Base-by-base conservation (phyloP, 2,329 filamentous ascomycete species). In the Madurella fahalii region DNA sequence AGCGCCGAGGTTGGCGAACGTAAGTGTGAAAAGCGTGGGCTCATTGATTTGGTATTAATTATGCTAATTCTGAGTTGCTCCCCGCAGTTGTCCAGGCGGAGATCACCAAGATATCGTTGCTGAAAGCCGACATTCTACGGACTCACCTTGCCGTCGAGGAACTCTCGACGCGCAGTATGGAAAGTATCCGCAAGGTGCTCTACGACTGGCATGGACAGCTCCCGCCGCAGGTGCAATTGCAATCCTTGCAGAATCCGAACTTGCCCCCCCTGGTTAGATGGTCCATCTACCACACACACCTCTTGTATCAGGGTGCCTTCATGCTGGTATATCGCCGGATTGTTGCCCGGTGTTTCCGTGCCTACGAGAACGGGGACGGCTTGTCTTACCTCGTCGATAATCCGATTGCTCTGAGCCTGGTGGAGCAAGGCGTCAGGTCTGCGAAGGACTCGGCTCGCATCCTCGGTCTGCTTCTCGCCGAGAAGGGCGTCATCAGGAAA, bases 311-410 rank as follows among this genome's bases (percentile, higher is more conserved):
- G 4, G 68, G 67, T 2, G 65, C 67, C 9, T 59, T 63, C 50
- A 64, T 70, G 32, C 62, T 70, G 1, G 56, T 69, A 1, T 69
- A 70, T 46, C 65, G 68, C 3, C 61, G 68, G 15, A 62, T 69
- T 34, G 63, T 60, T 1, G 62, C 64, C 4, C 65, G 69, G 41
- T 63, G 63, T 16, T 56, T 62, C 15, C 56, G 54, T 13, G 32
- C 43, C 9, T 43, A 47, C 9, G 50, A 43, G 12, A 43, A 43
- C n/a, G 46, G 49, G 2, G 25, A 31, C 0, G 34, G 39, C 2
- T 15, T 47, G 5, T 20, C 45, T 2, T 12, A 34, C 3, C 40
- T 54, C 15, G 18, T 17, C 11, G 9, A 25, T 9, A 44, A 50
- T 5, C 16, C 43, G 9, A 45, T 40, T 8, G 50, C 65, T 1